Percentiles rank a stretch among this genome's conserved stretches.
Evolutionary conservation across 768 basidiomycete genomes (phyloP).

Genomic region (Serendipita sp.): DNA sequence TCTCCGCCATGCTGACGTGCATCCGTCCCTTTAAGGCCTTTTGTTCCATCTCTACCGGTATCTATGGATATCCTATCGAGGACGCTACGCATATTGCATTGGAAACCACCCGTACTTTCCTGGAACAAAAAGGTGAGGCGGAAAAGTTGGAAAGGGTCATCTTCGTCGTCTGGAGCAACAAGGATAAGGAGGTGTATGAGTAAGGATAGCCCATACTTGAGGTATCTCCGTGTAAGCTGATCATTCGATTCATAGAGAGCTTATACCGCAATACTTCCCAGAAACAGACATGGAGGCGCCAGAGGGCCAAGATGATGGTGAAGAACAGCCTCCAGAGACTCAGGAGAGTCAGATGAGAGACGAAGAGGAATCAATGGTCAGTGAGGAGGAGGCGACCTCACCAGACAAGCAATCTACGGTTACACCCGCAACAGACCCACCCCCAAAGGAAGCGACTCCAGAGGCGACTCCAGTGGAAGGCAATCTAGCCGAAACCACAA

Average conservation of each 20-base stretch:
- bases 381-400: not conserved
- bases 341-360: not conserved
- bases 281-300: not conserved
- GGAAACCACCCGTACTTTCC: constrained; percentile 35
- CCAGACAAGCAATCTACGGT: no score
- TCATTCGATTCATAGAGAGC: not conserved
- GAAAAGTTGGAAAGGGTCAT: constrained; percentile 46
- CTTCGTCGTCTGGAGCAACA: constrained; percentile 57
- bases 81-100: constrained; percentile 61
- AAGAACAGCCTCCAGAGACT: not conserved
- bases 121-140: constrained; percentile 34
- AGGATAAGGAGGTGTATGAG: constrained; percentile 50
- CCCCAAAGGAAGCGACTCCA: no score
- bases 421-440: no score
- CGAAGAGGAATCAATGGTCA: not conserved
- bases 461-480: no score
- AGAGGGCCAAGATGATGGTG: not conserved
- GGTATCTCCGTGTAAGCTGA: not conserved
- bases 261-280: not conserved
- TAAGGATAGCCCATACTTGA: constrained; percentile 22
- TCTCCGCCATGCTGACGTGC: no score
- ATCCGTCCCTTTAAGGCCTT: constrained; percentile 41
- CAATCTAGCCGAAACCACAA: not conserved
- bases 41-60: constrained; percentile 61
- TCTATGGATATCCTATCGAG: constrained; percentile 62